Conservation (phyloP, 2,329 filamentous ascomycete species). For the Cladosporium sp. region DNA sequence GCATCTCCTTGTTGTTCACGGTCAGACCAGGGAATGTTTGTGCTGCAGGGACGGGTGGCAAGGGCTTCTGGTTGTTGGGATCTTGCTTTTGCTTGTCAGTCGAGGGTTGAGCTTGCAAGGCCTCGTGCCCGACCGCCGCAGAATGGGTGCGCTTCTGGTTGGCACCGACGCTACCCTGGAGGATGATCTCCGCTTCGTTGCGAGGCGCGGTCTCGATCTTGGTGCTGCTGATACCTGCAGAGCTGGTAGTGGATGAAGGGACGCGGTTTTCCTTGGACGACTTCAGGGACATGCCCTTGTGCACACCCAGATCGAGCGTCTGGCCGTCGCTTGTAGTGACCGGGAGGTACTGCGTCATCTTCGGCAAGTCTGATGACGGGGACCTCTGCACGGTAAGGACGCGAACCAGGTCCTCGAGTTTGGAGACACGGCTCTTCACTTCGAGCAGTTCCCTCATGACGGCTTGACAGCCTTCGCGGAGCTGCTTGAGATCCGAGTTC, state of each 20-base stretch:
- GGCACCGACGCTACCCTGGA: too few relatives aligned
- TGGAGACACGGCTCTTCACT: constrained; percentile 11
- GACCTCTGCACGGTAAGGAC: constrained; percentile 18
- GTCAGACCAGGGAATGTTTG: not conserved
- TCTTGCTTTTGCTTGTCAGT: too few relatives aligned
- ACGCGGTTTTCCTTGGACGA: not conserved
- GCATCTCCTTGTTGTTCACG: not conserved
- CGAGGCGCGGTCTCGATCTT: not conserved
- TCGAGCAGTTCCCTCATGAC: constrained; percentile 8
- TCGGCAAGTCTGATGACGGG: constrained; percentile 6
- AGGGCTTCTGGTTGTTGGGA: constrained; percentile 1
- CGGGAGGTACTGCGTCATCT: constrained; percentile 18
- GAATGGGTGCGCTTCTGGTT: too few relatives aligned
- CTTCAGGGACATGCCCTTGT: constrained; percentile 18
- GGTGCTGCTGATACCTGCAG: not conserved
- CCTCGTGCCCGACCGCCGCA: too few relatives aligned
- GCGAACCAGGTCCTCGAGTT: constrained; percentile 22
- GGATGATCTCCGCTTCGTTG: too few relatives aligned
- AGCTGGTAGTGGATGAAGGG: not conserved
- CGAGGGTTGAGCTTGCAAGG: too few relatives aligned
- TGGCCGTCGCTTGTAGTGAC: constrained; percentile 18
- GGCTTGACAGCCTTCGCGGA: not conserved
- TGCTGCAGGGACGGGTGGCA: constrained; percentile 5
- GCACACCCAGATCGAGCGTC: constrained; percentile 19
- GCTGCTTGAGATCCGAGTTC: not conserved